Base-by-base conservation (phyloP, 306 rosid species). In the Inga oerstediana region DNA sequence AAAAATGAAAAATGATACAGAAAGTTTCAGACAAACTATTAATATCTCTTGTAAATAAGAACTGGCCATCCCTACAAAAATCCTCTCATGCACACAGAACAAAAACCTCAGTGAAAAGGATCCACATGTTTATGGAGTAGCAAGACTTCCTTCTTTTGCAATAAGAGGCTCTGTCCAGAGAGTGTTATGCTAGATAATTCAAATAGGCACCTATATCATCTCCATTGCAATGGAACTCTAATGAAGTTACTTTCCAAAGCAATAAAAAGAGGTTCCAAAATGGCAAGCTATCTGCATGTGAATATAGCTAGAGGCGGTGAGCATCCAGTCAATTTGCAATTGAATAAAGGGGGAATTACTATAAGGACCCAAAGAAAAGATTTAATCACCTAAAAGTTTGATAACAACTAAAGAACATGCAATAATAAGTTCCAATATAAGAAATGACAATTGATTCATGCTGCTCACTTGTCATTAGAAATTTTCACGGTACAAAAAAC, bases 381-480 rank as follows among this genome's bases (percentile, higher is more conserved):
- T 37, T 5, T 37, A 37, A 4, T 37, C 7, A 37, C 41, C 41
- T 0, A 37, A 37, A 37, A 37, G 7, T 37, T 4, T 1, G 7
- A 37, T 4, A 37, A 37, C 1, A 37, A 37, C 7, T 4, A 7
- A 37, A 0, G 41, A 37, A 37, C 41, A 37, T 4, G 7, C 41
- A 37, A 37, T 37, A 37, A 37, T 1, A 0, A 4, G 7, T 37
- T 37, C 1, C 7, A 37, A 0, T 37, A 0, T 0, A 5, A 0
- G 41, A 37, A 5, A 37, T 4, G 1, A 37, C 7, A 37, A 37
- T 0, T 5, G 7, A 37, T 37, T 37, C 5, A 37, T 37, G 41
- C 7, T 37, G 1, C 41, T 37, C 7, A 37, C 4, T 37, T 37
- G 7, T 37, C 7, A 37, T n/a, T n/a, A n/a, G n/a, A n/a, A n/a